These are phyloP conservation scores for Trametes coccinea DNA, from an alignment of 768 basidiomycete genomes.

Conservation along the genomic window DNA sequence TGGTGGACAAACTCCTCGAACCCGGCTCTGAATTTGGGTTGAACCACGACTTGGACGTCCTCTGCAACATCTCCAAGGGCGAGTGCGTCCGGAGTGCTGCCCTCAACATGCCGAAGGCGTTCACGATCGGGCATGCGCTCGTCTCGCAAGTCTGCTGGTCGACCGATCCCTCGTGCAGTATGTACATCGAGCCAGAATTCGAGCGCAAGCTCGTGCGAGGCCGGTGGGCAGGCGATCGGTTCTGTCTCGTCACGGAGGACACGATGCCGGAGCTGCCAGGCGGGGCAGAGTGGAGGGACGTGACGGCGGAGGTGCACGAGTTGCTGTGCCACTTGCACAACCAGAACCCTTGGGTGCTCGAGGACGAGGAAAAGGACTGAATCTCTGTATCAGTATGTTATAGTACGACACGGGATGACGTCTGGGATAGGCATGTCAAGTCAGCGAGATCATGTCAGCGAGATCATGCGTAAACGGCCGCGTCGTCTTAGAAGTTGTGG, in stretches of 20 bases:
- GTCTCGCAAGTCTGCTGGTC: slow-evolving; percentile 2
- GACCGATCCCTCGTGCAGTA: background rate
- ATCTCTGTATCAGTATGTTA: too few species aligned
- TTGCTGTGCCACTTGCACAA: background rate
- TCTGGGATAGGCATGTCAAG: too few species aligned
- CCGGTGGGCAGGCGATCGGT: slow-evolving; percentile 10
- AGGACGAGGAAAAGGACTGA: too few species aligned
- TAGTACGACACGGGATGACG: too few species aligned
- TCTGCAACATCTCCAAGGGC: slow-evolving; percentile 10
- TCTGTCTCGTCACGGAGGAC: background rate
- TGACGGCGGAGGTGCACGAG: background rate
- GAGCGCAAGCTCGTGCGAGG: background rate
- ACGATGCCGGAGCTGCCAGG: background rate
- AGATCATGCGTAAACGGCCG: too few species aligned
- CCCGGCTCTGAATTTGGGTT: too few species aligned
- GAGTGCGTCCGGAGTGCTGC: slow-evolving; percentile 2
- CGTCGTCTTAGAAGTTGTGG: too few species aligned
- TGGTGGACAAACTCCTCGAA: too few species aligned
- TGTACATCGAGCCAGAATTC: too few species aligned
- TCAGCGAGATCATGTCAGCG: too few species aligned
- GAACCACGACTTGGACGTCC: background rate
- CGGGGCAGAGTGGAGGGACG: background rate
- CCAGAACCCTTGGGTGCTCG: too few species aligned
- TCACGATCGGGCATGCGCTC: slow-evolving; percentile 7
- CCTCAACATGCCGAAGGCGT: background rate